Evolutionary conservation across 371 early-diverging fungal species (phyloP).

Genomic region (Rhizopus microsporus): DNA sequence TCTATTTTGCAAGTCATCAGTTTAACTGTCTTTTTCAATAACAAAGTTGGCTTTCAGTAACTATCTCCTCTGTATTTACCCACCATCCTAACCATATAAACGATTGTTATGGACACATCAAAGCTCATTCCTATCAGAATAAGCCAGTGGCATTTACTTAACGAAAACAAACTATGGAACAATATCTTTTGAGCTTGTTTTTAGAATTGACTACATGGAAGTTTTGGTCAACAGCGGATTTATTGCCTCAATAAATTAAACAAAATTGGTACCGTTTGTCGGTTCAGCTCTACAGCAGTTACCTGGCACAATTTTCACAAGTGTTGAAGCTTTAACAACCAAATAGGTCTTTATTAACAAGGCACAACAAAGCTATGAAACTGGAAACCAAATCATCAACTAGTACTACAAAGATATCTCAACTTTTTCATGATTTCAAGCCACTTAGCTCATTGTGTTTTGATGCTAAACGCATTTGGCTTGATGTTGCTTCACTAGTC

Average conservation of each 20-base stretch:
- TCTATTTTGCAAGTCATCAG: no score
- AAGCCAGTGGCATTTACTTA: slow-evolving; percentile 8
- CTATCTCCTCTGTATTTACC: no score
- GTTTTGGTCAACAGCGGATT: slow-evolving; percentile 11
- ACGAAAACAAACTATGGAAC: slow-evolving; percentile 9
- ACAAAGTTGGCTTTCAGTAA: no score
- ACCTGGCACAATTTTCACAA: slow-evolving; percentile 10
- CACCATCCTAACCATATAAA: no score
- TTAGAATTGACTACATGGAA: slow-evolving; percentile 6
- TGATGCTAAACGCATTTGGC: slow-evolving; percentile 7
- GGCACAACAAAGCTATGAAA: slow-evolving; percentile 7
- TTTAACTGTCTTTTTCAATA: no score
- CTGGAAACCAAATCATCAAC: slow-evolving; percentile 9
- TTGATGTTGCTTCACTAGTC: slow-evolving; percentile 8
- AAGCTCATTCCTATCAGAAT: slow-evolving; percentile 8
- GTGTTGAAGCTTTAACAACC: slow-evolving; percentile 7
- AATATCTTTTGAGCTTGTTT: slow-evolving; percentile 10
- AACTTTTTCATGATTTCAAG: slow-evolving; percentile 4
- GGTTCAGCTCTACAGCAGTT: slow-evolving; percentile 10
- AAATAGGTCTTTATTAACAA: slow-evolving; percentile 8
- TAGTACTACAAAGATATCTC: slow-evolving; percentile 8
- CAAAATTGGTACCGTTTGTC: slow-evolving; percentile 10
- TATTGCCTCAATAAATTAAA: slow-evolving; percentile 7
- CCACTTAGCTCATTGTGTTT: slow-evolving; percentile 4
- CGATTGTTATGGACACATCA: no score